Evolutionary conservation across 2,329 filamentous ascomycete genomes (phyloP).

Genomic region (Sclerotinia minor): DNA sequence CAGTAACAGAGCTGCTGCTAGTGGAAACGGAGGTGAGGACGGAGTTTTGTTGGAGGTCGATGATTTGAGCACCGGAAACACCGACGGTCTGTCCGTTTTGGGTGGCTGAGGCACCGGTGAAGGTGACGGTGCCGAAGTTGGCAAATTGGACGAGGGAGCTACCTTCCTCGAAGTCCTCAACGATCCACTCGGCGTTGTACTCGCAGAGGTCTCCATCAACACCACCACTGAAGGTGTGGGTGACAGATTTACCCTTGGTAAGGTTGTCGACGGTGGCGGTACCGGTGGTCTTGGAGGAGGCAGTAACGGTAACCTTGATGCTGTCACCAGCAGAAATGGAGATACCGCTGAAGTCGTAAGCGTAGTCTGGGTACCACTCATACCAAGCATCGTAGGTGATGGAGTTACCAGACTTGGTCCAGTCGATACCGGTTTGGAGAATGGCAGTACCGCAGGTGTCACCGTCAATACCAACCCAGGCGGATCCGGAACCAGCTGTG

Average conservation of each 20-base stretch:
- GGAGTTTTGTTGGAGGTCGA: not conserved
- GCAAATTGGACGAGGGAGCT: constrained; percentile 47
- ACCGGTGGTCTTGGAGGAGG: constrained; percentile 45
- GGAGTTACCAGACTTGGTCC: constrained; percentile 47
- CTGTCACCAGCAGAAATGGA: constrained; percentile 48
- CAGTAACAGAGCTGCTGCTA: not conserved
- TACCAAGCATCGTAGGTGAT: constrained; percentile 58
- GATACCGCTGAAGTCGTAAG: constrained; percentile 53
- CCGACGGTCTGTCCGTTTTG: not conserved
- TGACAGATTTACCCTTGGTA: constrained; percentile 48
- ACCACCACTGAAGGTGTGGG: constrained; percentile 45
- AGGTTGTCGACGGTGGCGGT: constrained; percentile 49
- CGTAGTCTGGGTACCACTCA: constrained; percentile 60
- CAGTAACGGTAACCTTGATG: constrained; percentile 46
- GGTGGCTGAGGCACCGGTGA: constrained; percentile 18
- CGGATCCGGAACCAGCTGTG: constrained; percentile 40
- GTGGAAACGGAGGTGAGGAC: constrained; percentile 1
- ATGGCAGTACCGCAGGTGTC: constrained; percentile 56
- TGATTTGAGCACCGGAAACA: constrained; percentile 17
- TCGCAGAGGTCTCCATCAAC: constrained; percentile 44
- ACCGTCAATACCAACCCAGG: constrained; percentile 64
- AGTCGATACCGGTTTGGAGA: constrained; percentile 59
- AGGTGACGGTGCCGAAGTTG: constrained; percentile 49
- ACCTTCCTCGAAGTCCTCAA: constrained; percentile 52
- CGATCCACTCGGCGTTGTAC: constrained; percentile 54